phyloP scores from a whole-genome alignment of 2,329 filamentous ascomycete genomes.

The Fusarium buharicum region DNA sequence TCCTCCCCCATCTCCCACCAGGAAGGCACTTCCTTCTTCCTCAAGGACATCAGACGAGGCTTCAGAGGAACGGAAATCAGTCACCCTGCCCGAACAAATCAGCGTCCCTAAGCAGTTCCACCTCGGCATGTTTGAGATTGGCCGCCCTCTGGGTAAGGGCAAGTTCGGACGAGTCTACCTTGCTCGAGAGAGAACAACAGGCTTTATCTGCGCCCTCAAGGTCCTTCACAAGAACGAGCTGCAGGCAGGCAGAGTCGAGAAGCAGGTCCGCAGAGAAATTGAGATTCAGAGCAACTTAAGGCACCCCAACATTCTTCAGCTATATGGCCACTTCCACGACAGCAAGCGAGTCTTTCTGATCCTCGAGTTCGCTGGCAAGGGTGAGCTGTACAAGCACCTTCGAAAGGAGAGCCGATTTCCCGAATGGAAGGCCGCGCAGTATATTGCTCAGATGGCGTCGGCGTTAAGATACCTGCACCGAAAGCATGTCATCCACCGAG shows the following conservation, averaged over 20 bases:
- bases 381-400: conserved; percentile 88
- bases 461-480: conserved; percentile 91
- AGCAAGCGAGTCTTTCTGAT: conserved; percentile 88
- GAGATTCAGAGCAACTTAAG: conserved; percentile 89
- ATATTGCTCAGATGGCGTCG: conserved; percentile 87
- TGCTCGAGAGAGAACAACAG: conserved; percentile 78
- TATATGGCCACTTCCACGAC: conserved; percentile 90
- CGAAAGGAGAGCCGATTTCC: conserved; percentile 81
- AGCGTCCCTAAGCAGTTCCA: conserved; percentile 74
- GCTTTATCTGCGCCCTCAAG: conserved; percentile 87
- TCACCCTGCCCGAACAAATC: conserved; percentile 67
- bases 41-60: conserved; percentile 61
- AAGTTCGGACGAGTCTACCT: conserved; percentile 90
- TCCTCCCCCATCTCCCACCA: conserved; percentile 61
- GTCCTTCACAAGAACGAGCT: conserved; percentile 86
- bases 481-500: conserved; percentile 96
- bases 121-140: conserved; percentile 94
- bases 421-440: conserved; percentile 86
- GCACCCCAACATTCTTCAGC: conserved; percentile 83
- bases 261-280: conserved; percentile 86
- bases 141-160: conserved; percentile 84
- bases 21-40: conserved; percentile 60
- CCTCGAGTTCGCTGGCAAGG: conserved; percentile 84
- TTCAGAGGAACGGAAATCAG: conserved; percentile 61
- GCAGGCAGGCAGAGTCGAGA: conserved; percentile 79